phyloP scores from a whole-genome alignment of 148 eudicot species.

The Cornus florida region DNA sequence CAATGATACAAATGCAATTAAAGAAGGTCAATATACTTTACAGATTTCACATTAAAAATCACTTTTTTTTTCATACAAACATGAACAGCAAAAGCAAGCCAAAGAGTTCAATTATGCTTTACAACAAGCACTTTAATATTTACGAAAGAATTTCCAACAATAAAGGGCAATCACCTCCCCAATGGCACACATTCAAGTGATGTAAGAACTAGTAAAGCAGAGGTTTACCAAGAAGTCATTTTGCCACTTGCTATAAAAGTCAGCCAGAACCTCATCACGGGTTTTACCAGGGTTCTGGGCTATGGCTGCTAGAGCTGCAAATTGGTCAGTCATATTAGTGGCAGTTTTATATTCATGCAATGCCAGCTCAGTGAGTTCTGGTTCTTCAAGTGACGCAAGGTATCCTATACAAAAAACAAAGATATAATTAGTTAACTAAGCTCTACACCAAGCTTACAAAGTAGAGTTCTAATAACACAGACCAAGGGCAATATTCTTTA shows the following conservation, averaged over 20 bases:
- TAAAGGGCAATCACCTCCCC: too few species aligned
- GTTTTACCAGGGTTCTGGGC: constrained; percentile 76
- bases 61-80: too few species aligned
- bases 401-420: constrained; percentile 54
- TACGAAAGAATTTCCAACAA: too few species aligned
- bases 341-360: constrained; percentile 81
- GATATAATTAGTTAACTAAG: background rate
- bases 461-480: constrained; percentile 12
- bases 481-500: constrained; percentile 85
- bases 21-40: too few species aligned
- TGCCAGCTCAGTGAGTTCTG: constrained; percentile 64
- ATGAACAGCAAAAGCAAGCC: background rate
- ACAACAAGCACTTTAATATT: background rate
- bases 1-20: too few species aligned
- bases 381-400: constrained; percentile 69
- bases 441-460: background rate
- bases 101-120: background rate
- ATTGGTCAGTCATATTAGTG: constrained; percentile 92
- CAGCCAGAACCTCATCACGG: constrained; percentile 77
- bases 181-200: background rate
- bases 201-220: background rate
- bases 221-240: constrained; percentile 71
- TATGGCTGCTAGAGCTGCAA: constrained; percentile 81
- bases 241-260: constrained; percentile 92
- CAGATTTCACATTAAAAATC: too few species aligned